These are phyloP conservation scores for Aspergillus thermomutatus DNA, from an alignment of 2,329 filamentous ascomycete species.

Conservation along the genomic window DNA sequence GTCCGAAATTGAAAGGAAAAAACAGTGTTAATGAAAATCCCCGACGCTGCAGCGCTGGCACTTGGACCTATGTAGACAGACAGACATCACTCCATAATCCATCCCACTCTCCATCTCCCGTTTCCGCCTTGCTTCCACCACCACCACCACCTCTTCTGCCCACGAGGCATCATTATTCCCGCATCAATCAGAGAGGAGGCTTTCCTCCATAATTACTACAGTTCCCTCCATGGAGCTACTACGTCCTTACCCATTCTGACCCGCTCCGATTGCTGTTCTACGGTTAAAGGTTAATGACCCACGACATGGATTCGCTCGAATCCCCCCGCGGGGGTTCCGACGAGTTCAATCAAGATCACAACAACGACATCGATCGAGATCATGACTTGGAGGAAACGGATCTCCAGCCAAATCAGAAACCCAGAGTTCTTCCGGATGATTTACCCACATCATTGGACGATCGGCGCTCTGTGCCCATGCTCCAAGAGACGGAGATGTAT, in stretches of 20 bases:
- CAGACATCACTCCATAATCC: background rate
- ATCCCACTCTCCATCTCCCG: background rate
- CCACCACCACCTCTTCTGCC: background rate
- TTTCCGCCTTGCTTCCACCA: background rate
- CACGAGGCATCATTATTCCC: background rate
- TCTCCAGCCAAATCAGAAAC: conserved; percentile 18
- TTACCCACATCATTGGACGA: conserved; percentile 91
- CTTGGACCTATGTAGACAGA: background rate
- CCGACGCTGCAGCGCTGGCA: no score
- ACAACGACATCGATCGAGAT: conserved; percentile 6
- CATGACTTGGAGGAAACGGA: conserved; percentile 13
- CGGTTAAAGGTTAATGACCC: conserved; percentile 10
- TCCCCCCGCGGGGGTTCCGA: conserved; percentile 30
- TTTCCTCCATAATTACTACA: conserved; percentile 3
- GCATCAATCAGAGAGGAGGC: conserved; percentile 1
- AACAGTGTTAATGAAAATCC: background rate
- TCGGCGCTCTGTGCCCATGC: conserved; percentile 64
- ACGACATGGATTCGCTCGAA: conserved; percentile 34
- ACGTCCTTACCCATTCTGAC: conserved; percentile 9
- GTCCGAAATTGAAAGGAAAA: background rate
- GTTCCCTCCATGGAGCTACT: conserved; percentile 20
- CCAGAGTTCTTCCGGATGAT: conserved; percentile 67
- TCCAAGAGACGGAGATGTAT: conserved; percentile 92
- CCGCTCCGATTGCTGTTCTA: conserved; percentile 11
- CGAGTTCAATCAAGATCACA: conserved; percentile 21